Base-by-base conservation (phyloP, 352 stramenopile genomes). In the Globisporangium orthogonon region DNA sequence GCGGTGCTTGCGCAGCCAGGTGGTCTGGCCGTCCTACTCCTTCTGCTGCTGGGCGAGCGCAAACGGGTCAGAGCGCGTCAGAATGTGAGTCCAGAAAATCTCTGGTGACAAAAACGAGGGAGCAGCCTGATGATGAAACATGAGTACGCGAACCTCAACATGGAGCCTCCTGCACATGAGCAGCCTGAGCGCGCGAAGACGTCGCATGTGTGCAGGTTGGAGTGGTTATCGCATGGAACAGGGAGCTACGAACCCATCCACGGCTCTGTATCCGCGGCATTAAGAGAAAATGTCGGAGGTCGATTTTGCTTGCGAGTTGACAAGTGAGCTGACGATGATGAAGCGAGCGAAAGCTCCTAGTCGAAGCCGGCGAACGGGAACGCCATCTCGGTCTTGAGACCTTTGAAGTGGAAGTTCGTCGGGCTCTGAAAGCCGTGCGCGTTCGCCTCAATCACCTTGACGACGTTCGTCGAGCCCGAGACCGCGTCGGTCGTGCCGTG, bases 371-470 rank as follows among this genome's bases (percentile, higher is more conserved):
- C 33, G 17, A 60, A 65, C 9, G 53, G 41, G 39, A 60, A 65
- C 33, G 61, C 54, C 18, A n/a, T 0, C 33, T 18, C 50, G 3
- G 60, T 71, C 62, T 69, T 69, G 62, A 87, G 65, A n/a, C 73
- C 71, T 48, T 77, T 80, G 55, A 87, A 84, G 56, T 71, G 61
- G 55, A 87, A 82, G 50, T 80, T 89, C 17, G 82, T 78, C 28
- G 83, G 78, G 40, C 75, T 90, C 52, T 71, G 72, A 54, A 86
- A 93, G 14, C 74, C 78, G 35, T 78, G 58, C 29, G 79, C 73
- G 58, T 83, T 77, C 4, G 81, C 82, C 61, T 94, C 71, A 48
- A 95, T 89, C 33, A 97, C 89, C 47, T 94, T 94, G 33, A 97
- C 77, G 48, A 95, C 88, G 58, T 96, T 97, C 30, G 86, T 94